These are phyloP conservation scores for Lasiosphaeris hirsuta DNA, from an alignment of 495 filamentous ascomycete species.

Conservation along the genomic window DNA sequence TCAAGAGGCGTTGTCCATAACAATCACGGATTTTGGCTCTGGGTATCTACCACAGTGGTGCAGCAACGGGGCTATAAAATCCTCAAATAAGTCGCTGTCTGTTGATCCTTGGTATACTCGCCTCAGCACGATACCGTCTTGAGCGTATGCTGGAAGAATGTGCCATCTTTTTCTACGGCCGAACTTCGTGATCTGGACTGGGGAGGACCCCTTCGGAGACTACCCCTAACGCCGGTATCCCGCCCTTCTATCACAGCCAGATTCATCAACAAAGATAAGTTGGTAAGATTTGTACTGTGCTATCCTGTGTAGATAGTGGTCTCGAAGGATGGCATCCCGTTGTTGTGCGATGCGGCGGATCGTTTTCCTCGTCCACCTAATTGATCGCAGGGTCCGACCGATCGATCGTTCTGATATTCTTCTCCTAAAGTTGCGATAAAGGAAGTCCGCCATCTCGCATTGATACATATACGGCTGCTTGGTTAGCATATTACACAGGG, in stretches of 20 bases:
- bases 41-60: constrained; percentile 1
- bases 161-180: background rate
- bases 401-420: background rate
- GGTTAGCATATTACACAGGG: background rate
- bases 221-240: background rate
- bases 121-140: background rate
- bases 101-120: constrained; percentile 2
- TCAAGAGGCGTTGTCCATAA: background rate
- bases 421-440: background rate
- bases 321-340: background rate
- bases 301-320: background rate
- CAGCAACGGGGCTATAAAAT: constrained; percentile 2
- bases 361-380: background rate
- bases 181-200: background rate
- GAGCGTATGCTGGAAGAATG: background rate
- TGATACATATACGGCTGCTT: background rate
- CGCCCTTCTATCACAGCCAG: background rate
- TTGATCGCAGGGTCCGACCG: background rate
- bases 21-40: background rate
- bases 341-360: background rate
- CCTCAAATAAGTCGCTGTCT: background rate
- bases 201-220: background rate
- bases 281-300: background rate
- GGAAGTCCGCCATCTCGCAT: background rate
- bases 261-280: background rate